phyloP scores from a whole-genome alignment of 768 basidiomycete species.

The Gyrodon lividus region DNA sequence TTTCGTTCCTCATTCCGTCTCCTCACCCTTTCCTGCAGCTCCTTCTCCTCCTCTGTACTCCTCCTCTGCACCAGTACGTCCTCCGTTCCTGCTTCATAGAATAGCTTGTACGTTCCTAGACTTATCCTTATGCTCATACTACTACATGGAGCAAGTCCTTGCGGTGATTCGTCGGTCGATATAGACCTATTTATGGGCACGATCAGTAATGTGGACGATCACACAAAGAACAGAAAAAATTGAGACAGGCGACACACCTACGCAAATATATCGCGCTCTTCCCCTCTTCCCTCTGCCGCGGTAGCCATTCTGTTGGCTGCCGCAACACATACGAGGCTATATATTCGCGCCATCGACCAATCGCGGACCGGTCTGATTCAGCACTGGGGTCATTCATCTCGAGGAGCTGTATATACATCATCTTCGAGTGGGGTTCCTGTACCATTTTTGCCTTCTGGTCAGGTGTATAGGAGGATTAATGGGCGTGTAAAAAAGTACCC shows the following conservation, averaged over 20 bases:
- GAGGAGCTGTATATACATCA: conserved; percentile 60
- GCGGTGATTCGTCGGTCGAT: conserved; percentile 33
- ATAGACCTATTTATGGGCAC: conserved; percentile 55
- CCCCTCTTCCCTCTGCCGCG: conserved; percentile 36
- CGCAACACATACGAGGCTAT: conserved; percentile 69
- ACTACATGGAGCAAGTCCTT: conserved; percentile 12
- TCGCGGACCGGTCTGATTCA: conserved; percentile 46
- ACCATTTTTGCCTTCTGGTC: conserved; percentile 13
- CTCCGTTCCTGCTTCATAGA: conserved; percentile 68
- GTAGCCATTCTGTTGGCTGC: conserved; percentile 71
- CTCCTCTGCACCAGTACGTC: conserved; percentile 47
- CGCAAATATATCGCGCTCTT: conserved; percentile 51
- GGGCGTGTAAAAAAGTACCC: conserved; percentile 49
- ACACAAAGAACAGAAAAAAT: conserved; percentile 9
- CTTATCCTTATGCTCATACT: conserved; percentile 50
- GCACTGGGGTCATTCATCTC: conserved; percentile 65
- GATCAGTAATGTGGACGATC: conserved; percentile 11
- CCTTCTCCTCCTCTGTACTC: conserved; percentile 32
- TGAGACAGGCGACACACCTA: conserved; percentile 43
- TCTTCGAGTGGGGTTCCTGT: conserved; percentile 56
- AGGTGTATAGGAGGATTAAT: conserved; percentile 9
- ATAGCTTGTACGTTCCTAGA: conserved; percentile 61
- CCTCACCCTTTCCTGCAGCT: conserved; percentile 39
- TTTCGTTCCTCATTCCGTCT: conserved; percentile 57
- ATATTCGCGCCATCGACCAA: conserved; percentile 71